These are phyloP conservation scores for Eutypa lata DNA, from an alignment of 2,329 filamentous ascomycete genomes.

Conservation along the genomic window DNA sequence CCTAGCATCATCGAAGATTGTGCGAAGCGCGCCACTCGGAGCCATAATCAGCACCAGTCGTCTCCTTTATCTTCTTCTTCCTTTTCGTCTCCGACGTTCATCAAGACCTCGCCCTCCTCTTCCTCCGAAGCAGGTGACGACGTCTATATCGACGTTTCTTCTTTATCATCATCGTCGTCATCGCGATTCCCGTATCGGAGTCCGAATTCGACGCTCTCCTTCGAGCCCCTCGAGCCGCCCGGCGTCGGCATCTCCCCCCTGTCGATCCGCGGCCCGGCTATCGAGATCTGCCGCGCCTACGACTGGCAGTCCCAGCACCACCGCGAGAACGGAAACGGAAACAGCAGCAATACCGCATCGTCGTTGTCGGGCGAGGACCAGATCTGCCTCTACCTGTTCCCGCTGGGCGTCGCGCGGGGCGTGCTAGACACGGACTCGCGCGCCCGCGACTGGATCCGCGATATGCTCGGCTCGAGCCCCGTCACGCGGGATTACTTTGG, in stretches of 20 bases:
- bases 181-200: conserved; percentile 1
- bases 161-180: too few species aligned
- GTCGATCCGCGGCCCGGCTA: conserved; percentile 14
- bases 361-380: conserved; percentile 8
- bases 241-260: conserved; percentile 10
- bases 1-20: conserved; percentile 10
- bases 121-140: background rate
- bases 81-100: background rate
- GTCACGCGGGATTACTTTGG: background rate
- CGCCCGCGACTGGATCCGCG: background rate
- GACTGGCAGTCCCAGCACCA: conserved; percentile 15
- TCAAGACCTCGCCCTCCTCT: background rate
- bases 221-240: conserved; percentile 11
- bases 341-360: background rate
- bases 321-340: background rate
- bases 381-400: conserved; percentile 16
- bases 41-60: too few species aligned
- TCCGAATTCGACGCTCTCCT: conserved; percentile 2
- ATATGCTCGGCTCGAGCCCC: background rate
- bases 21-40: conserved; percentile 11
- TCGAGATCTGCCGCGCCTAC: conserved; percentile 14
- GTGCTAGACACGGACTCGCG: conserved; percentile 7
- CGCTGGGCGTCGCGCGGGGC: conserved; percentile 16
- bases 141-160: too few species aligned
- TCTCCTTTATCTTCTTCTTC: too few species aligned